These are phyloP conservation scores for Trifolium dubium DNA, from an alignment of 306 rosid genomes.

Conservation along the genomic window DNA sequence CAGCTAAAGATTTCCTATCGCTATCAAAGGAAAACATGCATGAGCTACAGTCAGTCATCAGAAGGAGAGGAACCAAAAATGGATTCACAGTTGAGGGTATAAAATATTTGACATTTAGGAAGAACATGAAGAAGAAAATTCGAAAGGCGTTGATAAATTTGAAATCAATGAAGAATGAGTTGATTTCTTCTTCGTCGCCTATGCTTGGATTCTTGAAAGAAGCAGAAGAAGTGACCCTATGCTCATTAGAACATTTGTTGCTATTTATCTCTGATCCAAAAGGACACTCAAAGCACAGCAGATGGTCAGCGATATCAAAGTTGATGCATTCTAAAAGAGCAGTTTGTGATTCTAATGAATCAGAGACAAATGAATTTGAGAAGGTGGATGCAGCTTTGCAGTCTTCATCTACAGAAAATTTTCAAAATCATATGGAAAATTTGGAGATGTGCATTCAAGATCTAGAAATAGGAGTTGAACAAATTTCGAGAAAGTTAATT, in stretches of 20 bases:
- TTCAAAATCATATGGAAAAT: slow-evolving; percentile 38
- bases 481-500: slow-evolving; percentile 43
- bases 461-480: slow-evolving; percentile 44
- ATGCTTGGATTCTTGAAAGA: slow-evolving; percentile 39
- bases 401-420: slow-evolving; percentile 29
- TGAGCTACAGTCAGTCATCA: slow-evolving; percentile 42
- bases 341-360: slow-evolving; percentile 31
- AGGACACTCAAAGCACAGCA: slow-evolving; percentile 31
- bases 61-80: slow-evolving; percentile 34
- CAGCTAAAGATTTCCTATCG: slow-evolving; percentile 32
- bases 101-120: slow-evolving; percentile 41
- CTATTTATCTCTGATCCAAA: slow-evolving; percentile 36
- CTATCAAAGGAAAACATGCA: slow-evolving; percentile 44
- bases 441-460: slow-evolving; percentile 44
- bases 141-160: slow-evolving; percentile 37
- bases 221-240: slow-evolving; percentile 35
- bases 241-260: slow-evolving; percentile 40
- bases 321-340: slow-evolving; percentile 38
- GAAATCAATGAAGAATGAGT: slow-evolving; percentile 35
- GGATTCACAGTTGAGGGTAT: slow-evolving; percentile 22
- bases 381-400: slow-evolving; percentile 40
- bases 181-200: slow-evolving; percentile 10
- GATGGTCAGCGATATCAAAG: slow-evolving; percentile 47
- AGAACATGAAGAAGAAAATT: slow-evolving; percentile 38
- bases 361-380: slow-evolving; percentile 30